Percentiles rank a stretch among this genome's conserved stretches.
Evolutionary conservation across 2,329 filamentous ascomycete genomes (phyloP).

Genomic region (Aspergillus udagawae): DNA sequence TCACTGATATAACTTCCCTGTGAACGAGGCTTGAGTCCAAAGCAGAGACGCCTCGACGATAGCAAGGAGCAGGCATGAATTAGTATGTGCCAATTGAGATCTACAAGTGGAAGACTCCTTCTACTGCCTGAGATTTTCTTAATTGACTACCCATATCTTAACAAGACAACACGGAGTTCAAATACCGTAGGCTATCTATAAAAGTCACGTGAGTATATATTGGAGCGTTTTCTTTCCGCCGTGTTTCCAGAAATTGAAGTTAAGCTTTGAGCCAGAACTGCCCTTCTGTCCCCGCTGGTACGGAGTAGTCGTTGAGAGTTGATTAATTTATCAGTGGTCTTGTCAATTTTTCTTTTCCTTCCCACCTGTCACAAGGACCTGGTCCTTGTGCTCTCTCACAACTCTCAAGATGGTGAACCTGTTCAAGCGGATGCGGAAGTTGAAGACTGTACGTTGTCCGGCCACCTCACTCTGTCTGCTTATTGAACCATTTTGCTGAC

Average conservation of each 20-base stretch:
- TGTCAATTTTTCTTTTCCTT: not conserved
- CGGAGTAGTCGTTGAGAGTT: not conserved
- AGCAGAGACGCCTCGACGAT: not conserved
- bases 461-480: not conserved
- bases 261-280: slow-evolving; percentile 8
- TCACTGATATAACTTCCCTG: not conserved
- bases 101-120: not conserved
- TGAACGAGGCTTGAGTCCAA: not conserved
- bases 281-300: slow-evolving; percentile 3
- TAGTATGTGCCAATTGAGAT: not conserved
- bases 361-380: not conserved
- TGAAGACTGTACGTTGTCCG: slow-evolving; percentile 61
- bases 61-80: not conserved
- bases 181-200: not conserved
- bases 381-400: slow-evolving; percentile 3
- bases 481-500: slow-evolving; percentile 9
- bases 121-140: not conserved
- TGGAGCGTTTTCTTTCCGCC: slow-evolving; percentile 19
- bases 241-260: slow-evolving; percentile 17
- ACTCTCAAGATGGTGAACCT: slow-evolving; percentile 44
- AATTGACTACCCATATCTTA: not conserved
- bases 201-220: slow-evolving; percentile 17
- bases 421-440: slow-evolving; percentile 65
- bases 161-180: not conserved
- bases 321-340: not conserved